Evolutionary conservation across 192 early-diverging fungal genomes (phyloP).

Genomic region (Backusella sp.): DNA sequence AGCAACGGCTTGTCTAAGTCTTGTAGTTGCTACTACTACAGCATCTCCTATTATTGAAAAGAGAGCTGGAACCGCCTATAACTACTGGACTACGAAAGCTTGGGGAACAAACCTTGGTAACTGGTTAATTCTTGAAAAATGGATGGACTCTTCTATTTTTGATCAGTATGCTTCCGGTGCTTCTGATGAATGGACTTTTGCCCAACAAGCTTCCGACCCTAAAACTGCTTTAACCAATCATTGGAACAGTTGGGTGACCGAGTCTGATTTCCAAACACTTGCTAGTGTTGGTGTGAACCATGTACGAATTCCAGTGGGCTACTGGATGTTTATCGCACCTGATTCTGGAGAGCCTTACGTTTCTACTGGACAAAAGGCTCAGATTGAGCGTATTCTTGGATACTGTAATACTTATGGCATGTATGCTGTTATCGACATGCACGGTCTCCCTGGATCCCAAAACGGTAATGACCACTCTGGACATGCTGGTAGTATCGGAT

Average conservation of each 20-base stretch:
- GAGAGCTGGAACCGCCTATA: slow-evolving; percentile 21
- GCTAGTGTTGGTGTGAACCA: slow-evolving; percentile 49
- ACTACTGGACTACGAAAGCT: slow-evolving; percentile 33
- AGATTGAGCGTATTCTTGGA: slow-evolving; percentile 32
- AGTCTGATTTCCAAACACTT: slow-evolving; percentile 47
- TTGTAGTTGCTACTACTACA: background rate
- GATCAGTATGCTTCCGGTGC: slow-evolving; percentile 35
- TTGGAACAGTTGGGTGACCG: slow-evolving; percentile 59
- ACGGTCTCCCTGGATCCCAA: slow-evolving; percentile 58
- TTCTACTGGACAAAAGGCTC: slow-evolving; percentile 47
- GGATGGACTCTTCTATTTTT: slow-evolving; percentile 54
- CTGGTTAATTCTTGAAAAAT: slow-evolving; percentile 58
- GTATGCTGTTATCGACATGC: slow-evolving; percentile 56
- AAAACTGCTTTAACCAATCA: slow-evolving; percentile 36
- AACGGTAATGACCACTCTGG: slow-evolving; percentile 62
- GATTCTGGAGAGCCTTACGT: slow-evolving; percentile 58
- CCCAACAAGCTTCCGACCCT: slow-evolving; percentile 43
- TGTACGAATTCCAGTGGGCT: slow-evolving; percentile 58
- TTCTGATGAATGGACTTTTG: slow-evolving; percentile 59
- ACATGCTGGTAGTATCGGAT: slow-evolving; percentile 35
- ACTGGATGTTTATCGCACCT: slow-evolving; percentile 59
- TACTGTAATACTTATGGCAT: slow-evolving; percentile 39
- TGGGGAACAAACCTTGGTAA: slow-evolving; percentile 61
- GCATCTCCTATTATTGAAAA: slow-evolving; percentile 14
- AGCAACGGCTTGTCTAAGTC: background rate